Evolutionary conservation across 164 flowering plant species (phyloP), one percentile per base, ranked within the genome.

Genomic region (Chimonanthus salicifolius): DNA sequence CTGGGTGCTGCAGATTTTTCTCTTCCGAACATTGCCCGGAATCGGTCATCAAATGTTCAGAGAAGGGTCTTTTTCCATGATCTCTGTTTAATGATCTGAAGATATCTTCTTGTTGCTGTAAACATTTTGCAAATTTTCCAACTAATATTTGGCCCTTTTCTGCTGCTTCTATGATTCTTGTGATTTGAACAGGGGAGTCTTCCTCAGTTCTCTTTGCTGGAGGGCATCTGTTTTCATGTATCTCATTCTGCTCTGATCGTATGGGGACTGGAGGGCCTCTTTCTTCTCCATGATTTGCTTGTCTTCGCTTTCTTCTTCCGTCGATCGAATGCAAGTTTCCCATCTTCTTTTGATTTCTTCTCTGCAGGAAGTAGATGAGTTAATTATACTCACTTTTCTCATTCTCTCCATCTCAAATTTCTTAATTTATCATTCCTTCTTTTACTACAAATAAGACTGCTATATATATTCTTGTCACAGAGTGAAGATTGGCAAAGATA

Each of bases 101-200:
- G 46, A 74, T 45, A 10, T 10, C 63, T 46, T 58, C 71, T 60
- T 74, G 76, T 49, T 67, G 69, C 20, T 64, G 75, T n/a, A 66
- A 58, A 5, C 21, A 58, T 9, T 67, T 66, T 4, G 71, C 50
- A 13, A 67, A 74, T 8, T 4, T 54, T 9, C 46, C 71, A n/a
- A 47, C 76, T 2, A 65, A 74, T 50, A 74, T 47, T 58, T 64
- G 76, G 51, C 11, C 68, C 5, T 65, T 21, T 65, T 65, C 68
- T 9, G 33, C 49, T 43, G 21, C 68, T 43, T 6, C 47, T 44
- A 44, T 15, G 44, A 9, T 33, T 4, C 44, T 15, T 65, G 44
- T 43, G 46, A 65, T 44, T 9, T 65, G 68, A 65, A 44, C 46
- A 44, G 11, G 16, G 33, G 68, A 47, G 13, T 65, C 68, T 44